Evolutionary conservation across 352 stramenopile species (phyloP).

Genomic region (Phytophthora palmivora): DNA sequence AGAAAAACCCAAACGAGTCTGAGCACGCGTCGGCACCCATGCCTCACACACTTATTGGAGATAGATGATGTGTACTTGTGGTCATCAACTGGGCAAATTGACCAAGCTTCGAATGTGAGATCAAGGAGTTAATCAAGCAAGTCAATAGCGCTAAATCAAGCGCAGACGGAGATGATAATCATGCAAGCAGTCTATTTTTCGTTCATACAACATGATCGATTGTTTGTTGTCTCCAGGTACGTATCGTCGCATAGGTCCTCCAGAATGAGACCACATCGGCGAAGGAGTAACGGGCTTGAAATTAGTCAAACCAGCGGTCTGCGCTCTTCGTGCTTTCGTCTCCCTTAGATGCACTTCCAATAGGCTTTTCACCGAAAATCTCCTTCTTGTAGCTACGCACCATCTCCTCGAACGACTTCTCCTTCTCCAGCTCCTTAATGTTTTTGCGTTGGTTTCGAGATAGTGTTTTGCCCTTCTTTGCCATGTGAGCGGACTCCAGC

Average conservation of each 20-base stretch:
- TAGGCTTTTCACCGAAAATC: slow-evolving; percentile 69
- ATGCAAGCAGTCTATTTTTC: slow-evolving; percentile 30
- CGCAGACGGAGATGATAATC: neutral
- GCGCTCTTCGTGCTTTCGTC: slow-evolving; percentile 28
- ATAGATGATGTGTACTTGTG: too few species aligned
- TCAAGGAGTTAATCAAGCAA: slow-evolving; percentile 8
- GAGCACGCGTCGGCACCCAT: slow-evolving; percentile 22
- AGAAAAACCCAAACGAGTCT: slow-evolving; percentile 31
- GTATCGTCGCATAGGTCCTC: neutral
- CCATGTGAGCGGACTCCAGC: slow-evolving; percentile 22
- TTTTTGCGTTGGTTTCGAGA: slow-evolving; percentile 82
- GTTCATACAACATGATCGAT: slow-evolving; percentile 9
- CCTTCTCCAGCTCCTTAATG: slow-evolving; percentile 52
- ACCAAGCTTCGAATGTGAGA: neutral
- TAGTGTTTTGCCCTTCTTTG: slow-evolving; percentile 46
- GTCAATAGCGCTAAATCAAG: slow-evolving; percentile 18
- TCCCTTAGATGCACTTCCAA: slow-evolving; percentile 7
- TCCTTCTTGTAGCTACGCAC: slow-evolving; percentile 88
- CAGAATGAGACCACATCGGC: too few species aligned
- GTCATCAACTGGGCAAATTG: slow-evolving; percentile 4
- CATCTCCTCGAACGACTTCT: slow-evolving; percentile 81
- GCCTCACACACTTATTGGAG: slow-evolving; percentile 4
- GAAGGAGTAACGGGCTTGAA: slow-evolving; percentile 8
- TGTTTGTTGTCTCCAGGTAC: slow-evolving; percentile 13
- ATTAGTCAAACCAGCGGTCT: slow-evolving; percentile 81